Conservation (phyloP, 2,329 filamentous ascomycete species). For the Drechslerella stenobrocha region DNA sequence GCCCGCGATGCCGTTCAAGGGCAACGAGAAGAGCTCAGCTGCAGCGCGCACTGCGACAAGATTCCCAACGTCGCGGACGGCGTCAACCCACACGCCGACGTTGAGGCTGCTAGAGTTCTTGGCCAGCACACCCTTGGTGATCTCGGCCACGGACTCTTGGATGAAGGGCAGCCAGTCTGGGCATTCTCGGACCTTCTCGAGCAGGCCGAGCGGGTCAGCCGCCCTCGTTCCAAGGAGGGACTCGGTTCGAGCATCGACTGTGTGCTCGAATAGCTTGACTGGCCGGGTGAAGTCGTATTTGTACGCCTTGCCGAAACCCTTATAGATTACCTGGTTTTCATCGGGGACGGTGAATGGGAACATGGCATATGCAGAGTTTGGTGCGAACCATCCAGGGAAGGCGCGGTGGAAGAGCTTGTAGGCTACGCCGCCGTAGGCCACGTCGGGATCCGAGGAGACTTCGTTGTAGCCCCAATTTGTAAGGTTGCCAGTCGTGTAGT, state of each 20-base stretch:
- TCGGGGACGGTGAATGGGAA: constrained; percentile 59
- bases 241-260: constrained; percentile 13
- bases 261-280: constrained; percentile 17
- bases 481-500: constrained; percentile 57
- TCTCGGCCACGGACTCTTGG: constrained; percentile 68
- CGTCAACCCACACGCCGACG: constrained; percentile 65
- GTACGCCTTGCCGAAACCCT: constrained; percentile 63
- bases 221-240: constrained; percentile 7
- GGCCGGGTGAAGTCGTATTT: constrained; percentile 68
- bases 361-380: constrained; percentile 58
- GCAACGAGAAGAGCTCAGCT: constrained; percentile 62
- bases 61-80: constrained; percentile 65
- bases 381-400: constrained; percentile 58
- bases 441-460: constrained; percentile 56
- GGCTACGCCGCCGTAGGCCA: constrained; percentile 58
- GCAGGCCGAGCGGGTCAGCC: constrained; percentile 7
- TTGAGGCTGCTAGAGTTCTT: constrained; percentile 69
- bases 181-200: constrained; percentile 23
- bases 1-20: constrained; percentile 57
- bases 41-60: constrained; percentile 62
- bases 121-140: constrained; percentile 65
- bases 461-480: constrained; percentile 59
- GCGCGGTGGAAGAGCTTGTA: constrained; percentile 60
- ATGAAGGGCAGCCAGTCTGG: constrained; percentile 63
- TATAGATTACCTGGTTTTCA: constrained; percentile 56